Conservation (phyloP, 2,329 filamentous ascomycete species). For the Chaetomium sp. region DNA sequence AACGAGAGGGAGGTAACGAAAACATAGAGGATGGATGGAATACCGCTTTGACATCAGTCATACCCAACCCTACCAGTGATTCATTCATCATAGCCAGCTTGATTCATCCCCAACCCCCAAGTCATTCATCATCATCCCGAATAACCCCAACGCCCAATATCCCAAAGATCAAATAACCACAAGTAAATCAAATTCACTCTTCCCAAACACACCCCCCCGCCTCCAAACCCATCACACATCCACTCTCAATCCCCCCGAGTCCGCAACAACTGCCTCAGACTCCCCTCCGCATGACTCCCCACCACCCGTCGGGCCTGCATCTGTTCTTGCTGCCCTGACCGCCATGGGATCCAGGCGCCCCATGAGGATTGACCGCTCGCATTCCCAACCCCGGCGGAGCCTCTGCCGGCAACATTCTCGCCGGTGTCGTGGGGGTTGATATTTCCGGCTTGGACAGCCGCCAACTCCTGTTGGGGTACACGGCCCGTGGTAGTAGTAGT, state of each 20-base stretch:
- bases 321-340: constrained; percentile 9
- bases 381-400: constrained; percentile 17
- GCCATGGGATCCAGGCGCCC: constrained; percentile 43
- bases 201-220: neutral
- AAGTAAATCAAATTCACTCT: neutral
- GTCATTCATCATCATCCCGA: too few species aligned
- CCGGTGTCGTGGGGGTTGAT: too few species aligned
- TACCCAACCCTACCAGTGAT: too few species aligned
- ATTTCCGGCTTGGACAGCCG: neutral
- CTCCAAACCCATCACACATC: neutral
- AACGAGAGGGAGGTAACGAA: too few species aligned
- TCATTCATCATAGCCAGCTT: too few species aligned
- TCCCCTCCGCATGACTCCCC: constrained; percentile 12
- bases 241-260: neutral
- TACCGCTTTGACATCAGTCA: too few species aligned
- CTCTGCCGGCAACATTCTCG: too few species aligned
- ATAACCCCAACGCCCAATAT: too few species aligned
- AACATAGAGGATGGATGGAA: too few species aligned
- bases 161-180: neutral
- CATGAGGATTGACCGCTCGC: constrained; percentile 21
- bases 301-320: neutral
- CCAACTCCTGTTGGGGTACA: neutral
- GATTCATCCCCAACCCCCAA: too few species aligned
- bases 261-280: constrained; percentile 13
- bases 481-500: too few species aligned